Conservation (phyloP, 805 yeast species). For the Saccharomycopsis sp. region DNA sequence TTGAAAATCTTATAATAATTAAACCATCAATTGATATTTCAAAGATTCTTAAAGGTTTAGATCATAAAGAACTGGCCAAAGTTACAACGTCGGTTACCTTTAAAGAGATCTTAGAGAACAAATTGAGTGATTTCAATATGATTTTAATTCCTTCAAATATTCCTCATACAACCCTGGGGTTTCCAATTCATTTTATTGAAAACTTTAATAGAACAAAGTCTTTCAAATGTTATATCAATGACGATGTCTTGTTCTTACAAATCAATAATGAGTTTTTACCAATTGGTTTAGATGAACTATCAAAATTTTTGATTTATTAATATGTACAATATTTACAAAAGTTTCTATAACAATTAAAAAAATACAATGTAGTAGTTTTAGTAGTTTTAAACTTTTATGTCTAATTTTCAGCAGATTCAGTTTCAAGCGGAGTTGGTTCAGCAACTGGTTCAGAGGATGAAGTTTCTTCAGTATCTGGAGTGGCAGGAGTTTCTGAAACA, state of each 20-base stretch:
- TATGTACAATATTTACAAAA: no score
- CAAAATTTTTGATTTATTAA: no score
- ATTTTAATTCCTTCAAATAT: constrained; percentile 28
- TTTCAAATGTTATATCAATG: constrained; percentile 39
- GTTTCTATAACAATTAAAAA: no score
- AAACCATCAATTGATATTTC: neutral
- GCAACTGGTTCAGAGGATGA: no score
- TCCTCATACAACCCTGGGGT: constrained; percentile 30
- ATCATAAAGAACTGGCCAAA: constrained; percentile 3
- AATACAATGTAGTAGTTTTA: no score
- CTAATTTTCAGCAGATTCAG: no score
- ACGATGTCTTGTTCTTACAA: constrained; percentile 53
- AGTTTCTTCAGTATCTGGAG: no score
- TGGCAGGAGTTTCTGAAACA: no score
- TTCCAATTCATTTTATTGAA: constrained; percentile 34
- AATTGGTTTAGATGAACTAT: no score
- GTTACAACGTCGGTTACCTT: constrained; percentile 36
- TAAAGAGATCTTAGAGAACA: constrained; percentile 54
- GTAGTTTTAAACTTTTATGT: no score
- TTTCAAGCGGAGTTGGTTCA: no score
- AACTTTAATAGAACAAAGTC: constrained; percentile 25
- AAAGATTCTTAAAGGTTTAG: neutral
- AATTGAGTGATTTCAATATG: constrained; percentile 42
- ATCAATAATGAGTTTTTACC: constrained; percentile 31
- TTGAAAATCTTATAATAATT: neutral